phyloP scores from a whole-genome alignment of 179 eudicot species.

The Carnegiea gigantea region DNA sequence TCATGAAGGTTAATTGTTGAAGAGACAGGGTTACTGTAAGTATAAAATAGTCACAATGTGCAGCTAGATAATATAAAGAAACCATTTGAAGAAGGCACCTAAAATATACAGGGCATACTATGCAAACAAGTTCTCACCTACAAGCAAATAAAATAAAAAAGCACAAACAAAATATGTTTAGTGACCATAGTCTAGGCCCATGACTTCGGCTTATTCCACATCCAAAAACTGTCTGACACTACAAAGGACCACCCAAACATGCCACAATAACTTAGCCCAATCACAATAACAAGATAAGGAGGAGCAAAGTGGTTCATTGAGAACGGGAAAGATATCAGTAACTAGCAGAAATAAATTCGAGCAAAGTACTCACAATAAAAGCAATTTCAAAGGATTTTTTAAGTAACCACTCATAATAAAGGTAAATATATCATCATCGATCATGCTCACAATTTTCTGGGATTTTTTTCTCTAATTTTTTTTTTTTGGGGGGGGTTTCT shows the following conservation, averaged over 20 bases:
- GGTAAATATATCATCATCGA: background rate
- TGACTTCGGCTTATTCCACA: no score
- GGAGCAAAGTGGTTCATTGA: background rate
- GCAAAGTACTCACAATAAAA: background rate
- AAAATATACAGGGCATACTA: background rate
- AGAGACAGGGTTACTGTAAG: background rate
- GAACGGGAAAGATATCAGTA: background rate
- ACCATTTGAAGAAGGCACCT: background rate
- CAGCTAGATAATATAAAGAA: background rate
- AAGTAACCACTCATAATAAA: background rate
- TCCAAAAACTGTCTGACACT: no score
- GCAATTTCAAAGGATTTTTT: background rate
- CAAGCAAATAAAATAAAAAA: background rate
- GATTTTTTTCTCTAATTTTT: no score
- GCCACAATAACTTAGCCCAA: background rate
- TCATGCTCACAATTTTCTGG: background rate
- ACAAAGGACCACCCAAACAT: background rate
- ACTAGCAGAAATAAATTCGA: no score
- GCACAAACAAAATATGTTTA: no score
- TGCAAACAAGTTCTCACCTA: background rate
- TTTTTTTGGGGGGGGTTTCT: no score
- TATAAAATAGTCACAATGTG: background rate
- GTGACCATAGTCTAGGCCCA: no score
- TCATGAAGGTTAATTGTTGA: background rate
- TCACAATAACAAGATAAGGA: background rate